Conservation (phyloP, 2,329 filamentous ascomycete genomes). For the Ramularia collo-cygni region DNA sequence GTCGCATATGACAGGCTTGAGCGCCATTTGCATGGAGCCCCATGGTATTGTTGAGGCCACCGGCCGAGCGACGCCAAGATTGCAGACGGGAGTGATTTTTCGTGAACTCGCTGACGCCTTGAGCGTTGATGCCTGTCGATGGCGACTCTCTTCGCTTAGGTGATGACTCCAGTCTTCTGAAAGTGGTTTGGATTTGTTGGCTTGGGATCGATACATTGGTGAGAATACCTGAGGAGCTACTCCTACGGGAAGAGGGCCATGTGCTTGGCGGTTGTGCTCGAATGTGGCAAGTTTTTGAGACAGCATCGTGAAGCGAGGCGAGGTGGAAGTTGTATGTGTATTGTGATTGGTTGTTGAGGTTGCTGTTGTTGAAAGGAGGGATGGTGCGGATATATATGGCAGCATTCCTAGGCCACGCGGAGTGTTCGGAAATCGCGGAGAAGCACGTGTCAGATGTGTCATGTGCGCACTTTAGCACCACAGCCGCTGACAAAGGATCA, state of each 20-base stretch:
- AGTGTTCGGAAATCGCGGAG: no score
- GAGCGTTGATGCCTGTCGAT: constrained; percentile 9
- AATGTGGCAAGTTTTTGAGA: constrained; percentile 9
- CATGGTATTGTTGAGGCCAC: constrained; percentile 11
- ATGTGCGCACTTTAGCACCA: no score
- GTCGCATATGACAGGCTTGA: background rate
- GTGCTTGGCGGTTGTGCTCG: constrained; percentile 5
- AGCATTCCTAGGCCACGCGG: no score
- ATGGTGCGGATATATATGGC: no score
- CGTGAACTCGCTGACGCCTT: constrained; percentile 12
- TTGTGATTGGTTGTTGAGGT: no score
- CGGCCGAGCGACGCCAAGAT: constrained; percentile 14
- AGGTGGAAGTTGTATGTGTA: background rate
- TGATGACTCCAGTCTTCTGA: constrained; percentile 7
- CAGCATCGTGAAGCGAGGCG: no score
- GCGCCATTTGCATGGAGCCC: constrained; percentile 8
- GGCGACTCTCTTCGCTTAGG: constrained; percentile 10
- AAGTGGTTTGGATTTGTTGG: background rate
- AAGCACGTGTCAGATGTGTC: no score
- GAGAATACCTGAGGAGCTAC: constrained; percentile 15
- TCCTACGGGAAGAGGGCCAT: constrained; percentile 8
- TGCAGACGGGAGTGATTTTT: constrained; percentile 6
- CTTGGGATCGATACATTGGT: constrained; percentile 3
- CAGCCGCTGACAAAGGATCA: no score
- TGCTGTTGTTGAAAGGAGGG: no score